A percentile compares a stretch with the other conserved stretches of the same genome.
Conservation (phyloP, 2,329 filamentous ascomycete species). For the Pseudogymnoascus sp. region DNA sequence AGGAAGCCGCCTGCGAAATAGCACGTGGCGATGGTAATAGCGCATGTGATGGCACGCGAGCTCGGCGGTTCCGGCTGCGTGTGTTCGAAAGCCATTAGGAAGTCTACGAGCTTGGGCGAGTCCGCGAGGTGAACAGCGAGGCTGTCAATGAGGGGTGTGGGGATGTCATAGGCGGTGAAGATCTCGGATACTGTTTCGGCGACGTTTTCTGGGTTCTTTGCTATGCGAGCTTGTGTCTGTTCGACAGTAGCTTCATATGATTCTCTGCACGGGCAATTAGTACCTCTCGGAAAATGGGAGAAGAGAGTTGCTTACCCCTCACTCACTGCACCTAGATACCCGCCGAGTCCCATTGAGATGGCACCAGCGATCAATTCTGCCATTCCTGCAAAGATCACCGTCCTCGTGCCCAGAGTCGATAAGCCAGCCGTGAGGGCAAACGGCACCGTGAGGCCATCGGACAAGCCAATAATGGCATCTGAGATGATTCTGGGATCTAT, state of each 20-base stretch:
- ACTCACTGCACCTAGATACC: slow-evolving; percentile 46
- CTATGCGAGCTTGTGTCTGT: slow-evolving; percentile 23
- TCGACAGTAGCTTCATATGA: slow-evolving; percentile 25
- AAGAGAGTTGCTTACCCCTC: slow-evolving; percentile 29
- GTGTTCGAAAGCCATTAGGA: slow-evolving; percentile 34
- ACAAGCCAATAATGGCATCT: slow-evolving; percentile 53
- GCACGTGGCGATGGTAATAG: slow-evolving; percentile 46
- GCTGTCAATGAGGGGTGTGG: slow-evolving; percentile 24
- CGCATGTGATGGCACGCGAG: slow-evolving; percentile 33
- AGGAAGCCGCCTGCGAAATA: slow-evolving; percentile 52
- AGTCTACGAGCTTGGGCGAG: slow-evolving; percentile 29
- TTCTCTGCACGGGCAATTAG: slow-evolving; percentile 18
- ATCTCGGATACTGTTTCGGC: slow-evolving; percentile 28
- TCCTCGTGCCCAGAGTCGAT: slow-evolving; percentile 39
- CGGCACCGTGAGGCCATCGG: slow-evolving; percentile 55
- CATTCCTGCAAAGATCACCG: slow-evolving; percentile 50
- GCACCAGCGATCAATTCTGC: slow-evolving; percentile 54
- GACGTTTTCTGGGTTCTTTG: slow-evolving; percentile 21
- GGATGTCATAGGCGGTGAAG: slow-evolving; percentile 28
- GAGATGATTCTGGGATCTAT: slow-evolving; percentile 32
- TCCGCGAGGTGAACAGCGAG: slow-evolving; percentile 29
- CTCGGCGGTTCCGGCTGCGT: slow-evolving; percentile 25
- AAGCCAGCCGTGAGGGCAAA: slow-evolving; percentile 56
- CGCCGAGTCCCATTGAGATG: slow-evolving; percentile 56
- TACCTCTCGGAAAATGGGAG: neutral